A percentile compares a stretch with the other conserved stretches of the same genome.
phyloP scores from a whole-genome alignment of 768 basidiomycete genomes.

The Amanita pseudoporphyria region DNA sequence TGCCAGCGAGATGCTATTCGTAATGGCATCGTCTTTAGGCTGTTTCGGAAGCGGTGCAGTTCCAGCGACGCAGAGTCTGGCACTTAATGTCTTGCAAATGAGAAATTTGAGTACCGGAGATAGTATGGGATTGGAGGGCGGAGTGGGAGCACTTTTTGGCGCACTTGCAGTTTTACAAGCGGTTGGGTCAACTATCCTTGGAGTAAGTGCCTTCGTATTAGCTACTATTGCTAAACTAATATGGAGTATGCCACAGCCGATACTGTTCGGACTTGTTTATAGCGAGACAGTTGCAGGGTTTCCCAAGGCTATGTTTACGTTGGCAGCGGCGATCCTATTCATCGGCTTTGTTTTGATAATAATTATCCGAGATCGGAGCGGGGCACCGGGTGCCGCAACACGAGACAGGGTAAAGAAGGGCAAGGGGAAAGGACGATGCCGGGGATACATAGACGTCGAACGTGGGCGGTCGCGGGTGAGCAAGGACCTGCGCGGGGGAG shows the following conservation, averaged over 20 bases:
- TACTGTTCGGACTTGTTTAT: conserved; percentile 68
- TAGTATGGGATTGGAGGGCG: conserved; percentile 15
- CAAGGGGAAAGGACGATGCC: too few species aligned
- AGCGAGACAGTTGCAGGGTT: conserved; percentile 55
- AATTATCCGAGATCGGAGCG: conserved; percentile 29
- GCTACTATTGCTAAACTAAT: neutral
- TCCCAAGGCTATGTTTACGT: conserved; percentile 63
- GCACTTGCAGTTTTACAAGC: conserved; percentile 67
- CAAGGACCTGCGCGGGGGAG: conserved; percentile 38
- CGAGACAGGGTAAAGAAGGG: conserved; percentile 9
- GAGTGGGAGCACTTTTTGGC: conserved; percentile 54
- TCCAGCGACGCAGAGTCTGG: conserved; percentile 67
- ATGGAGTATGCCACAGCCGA: conserved; percentile 31
- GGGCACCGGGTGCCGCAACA: conserved; percentile 12
- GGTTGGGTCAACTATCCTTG: conserved; percentile 53
- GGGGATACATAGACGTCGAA: conserved; percentile 19
- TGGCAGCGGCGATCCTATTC: conserved; percentile 42
- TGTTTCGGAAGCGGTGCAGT: conserved; percentile 56
- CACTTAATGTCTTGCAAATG: conserved; percentile 49
- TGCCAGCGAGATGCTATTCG: conserved; percentile 43
- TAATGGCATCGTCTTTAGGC: conserved; percentile 47
- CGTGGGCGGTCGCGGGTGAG: conserved; percentile 37
- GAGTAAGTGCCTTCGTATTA: conserved; percentile 24
- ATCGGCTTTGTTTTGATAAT: conserved; percentile 26
- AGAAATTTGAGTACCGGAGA: conserved; percentile 24